Conservation (phyloP, 345 rosid species). For the Salix arbutifolia region DNA sequence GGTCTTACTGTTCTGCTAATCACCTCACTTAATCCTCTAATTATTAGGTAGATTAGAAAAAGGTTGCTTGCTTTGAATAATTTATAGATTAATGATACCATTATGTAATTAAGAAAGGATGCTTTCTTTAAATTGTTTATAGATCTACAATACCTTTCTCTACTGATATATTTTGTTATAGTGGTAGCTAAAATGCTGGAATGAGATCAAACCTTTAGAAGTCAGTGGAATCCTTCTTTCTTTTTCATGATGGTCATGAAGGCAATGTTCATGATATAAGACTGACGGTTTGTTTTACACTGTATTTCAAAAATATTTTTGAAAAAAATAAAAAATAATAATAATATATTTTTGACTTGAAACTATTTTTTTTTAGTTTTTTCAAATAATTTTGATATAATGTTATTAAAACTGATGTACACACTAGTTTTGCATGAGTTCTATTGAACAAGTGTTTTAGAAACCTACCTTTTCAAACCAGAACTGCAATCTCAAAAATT, state of each 20-base stretch:
- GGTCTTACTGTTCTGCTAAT: conserved; percentile 7
- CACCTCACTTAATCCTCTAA: conserved; percentile 8
- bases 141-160: neutral
- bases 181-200: neutral
- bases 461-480: too few relatives aligned
- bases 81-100: neutral
- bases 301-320: too few relatives aligned
- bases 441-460: too few relatives aligned
- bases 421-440: too few relatives aligned
- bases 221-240: neutral
- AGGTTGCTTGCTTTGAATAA: neutral
- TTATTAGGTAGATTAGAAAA: neutral
- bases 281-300: too few relatives aligned
- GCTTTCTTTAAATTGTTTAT: neutral
- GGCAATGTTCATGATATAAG: neutral
- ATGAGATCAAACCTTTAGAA: neutral
- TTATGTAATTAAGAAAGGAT: neutral
- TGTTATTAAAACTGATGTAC: too few relatives aligned
- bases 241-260: neutral
- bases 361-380: too few relatives aligned
- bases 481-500: too few relatives aligned
- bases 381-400: too few relatives aligned
- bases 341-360: too few relatives aligned
- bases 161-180: neutral
- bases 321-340: too few relatives aligned